phyloP scores from a whole-genome alignment of 176 grass and related monocot species.

The Thalia dealbata region DNA sequence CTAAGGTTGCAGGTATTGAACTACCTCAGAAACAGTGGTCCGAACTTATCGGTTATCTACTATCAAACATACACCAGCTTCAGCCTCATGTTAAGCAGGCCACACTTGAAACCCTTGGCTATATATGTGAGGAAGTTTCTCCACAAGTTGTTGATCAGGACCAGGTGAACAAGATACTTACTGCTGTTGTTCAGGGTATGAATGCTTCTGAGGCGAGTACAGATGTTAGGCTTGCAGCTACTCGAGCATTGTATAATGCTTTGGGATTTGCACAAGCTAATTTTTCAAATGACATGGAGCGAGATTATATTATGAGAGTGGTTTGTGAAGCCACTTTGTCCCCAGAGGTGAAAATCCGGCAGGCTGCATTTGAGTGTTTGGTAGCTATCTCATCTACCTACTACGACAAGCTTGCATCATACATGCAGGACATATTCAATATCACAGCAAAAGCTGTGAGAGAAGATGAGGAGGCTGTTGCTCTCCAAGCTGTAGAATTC shows the following conservation, averaged over 20 bases:
- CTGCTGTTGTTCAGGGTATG: conserved; percentile 19
- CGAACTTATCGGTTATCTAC: conserved; percentile 14
- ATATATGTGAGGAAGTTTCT: conserved; percentile 18
- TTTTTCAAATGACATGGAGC: conserved; percentile 18
- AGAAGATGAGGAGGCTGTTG: conserved; percentile 16
- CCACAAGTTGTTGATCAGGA: conserved; percentile 14
- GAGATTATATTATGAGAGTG: conserved; percentile 20
- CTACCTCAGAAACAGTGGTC: conserved; percentile 18
- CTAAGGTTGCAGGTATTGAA: conserved; percentile 20
- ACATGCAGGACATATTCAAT: conserved; percentile 16
- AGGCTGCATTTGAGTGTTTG: conserved; percentile 19
- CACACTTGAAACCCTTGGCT: conserved; percentile 13
- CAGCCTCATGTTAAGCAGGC: conserved; percentile 18
- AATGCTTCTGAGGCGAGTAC: conserved; percentile 14
- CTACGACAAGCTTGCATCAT: conserved; percentile 18
- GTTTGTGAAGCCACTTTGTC: conserved; percentile 13
- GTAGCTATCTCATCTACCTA: conserved; percentile 19
- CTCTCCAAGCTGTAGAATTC: conserved; percentile 15
- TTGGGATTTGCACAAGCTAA: conserved; percentile 17
- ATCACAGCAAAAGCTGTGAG: conserved; percentile 17
- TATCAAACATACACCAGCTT: conserved; percentile 11
- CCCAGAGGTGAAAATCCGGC: conserved; percentile 2
- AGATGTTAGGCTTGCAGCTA: conserved; percentile 16
- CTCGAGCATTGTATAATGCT: conserved; percentile 16
- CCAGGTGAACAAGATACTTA: conserved; percentile 20